These are phyloP conservation scores for Porcisia deanei DNA, from an alignment of 208 protist species.

Conservation along the genomic window DNA sequence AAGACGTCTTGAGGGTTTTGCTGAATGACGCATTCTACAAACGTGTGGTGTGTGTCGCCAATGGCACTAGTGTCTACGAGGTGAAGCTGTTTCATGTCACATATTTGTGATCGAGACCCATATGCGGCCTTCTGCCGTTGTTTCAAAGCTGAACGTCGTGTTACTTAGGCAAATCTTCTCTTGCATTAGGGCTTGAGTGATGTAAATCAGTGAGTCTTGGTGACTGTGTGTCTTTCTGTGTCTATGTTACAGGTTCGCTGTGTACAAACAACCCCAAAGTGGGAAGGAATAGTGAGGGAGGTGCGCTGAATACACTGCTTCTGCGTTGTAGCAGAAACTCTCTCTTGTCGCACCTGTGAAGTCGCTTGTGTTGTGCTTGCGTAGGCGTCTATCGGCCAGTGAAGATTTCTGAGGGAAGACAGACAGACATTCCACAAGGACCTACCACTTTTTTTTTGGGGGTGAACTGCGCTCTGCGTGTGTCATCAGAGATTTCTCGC, in stretches of 20 bases:
- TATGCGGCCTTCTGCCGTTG: neutral
- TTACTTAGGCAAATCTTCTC: conserved; percentile 2
- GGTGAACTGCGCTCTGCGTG: neutral
- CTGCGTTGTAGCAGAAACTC: neutral
- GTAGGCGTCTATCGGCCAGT: neutral
- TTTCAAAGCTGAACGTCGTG: neutral
- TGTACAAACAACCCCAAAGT: neutral
- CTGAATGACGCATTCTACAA: neutral
- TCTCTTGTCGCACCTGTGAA: neutral
- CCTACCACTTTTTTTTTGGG: conserved; percentile 12
- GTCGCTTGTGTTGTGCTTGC: neutral
- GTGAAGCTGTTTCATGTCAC: neutral
- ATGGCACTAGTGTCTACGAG: neutral
- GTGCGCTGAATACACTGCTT: too few species aligned
- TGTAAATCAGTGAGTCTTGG: conserved; percentile 8
- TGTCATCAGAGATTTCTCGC: neutral
- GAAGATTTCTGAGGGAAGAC: neutral
- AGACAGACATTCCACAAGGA: neutral
- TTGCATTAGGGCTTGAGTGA: conserved; percentile 2
- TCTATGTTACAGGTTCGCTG: neutral
- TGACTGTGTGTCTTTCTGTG: neutral
- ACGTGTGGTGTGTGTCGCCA: neutral
- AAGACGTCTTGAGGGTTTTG: conserved; percentile 60
- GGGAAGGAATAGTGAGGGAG: neutral
- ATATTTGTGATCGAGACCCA: neutral